Base-by-base conservation (phyloP, 2,329 filamentous ascomycete genomes). In the Diaporthe longicolla region DNA sequence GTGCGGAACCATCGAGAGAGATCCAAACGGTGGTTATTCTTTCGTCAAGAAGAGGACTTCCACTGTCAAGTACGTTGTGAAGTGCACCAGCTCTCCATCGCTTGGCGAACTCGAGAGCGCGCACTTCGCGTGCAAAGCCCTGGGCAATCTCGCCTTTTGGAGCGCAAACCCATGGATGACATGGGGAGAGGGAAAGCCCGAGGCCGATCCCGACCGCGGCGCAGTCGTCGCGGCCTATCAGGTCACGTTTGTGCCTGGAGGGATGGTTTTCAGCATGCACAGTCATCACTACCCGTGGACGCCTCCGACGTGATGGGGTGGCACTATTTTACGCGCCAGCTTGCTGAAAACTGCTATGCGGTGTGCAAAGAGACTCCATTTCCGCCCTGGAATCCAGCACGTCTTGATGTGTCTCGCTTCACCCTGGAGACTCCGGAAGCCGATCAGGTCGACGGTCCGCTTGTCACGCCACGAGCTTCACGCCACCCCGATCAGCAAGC, bases 261-360 rank as follows among this genome's bases (percentile, higher is more conserved):
- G 85, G 0, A 71, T 85, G 0, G 79, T 86, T 9, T 81, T 86
- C 71, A 83, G 80, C 40, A 84, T 83, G 70, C 84, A 86, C 37
- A 77, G 80, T 66, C 84, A 86, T 58, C 84, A 86, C 71, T 86
- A 83, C n/a, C n/a, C n/a, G n/a, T n/a, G n/a, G n/a, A n/a, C 57
- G 78, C 82, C 24, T 83, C 83, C 71, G 84, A 86, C 73, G 77
- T 85, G 0, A 84, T 84, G 81, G 84, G 83, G 2, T 85, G 83
- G 83, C 78, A 80, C 0, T 79, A 80, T 2, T 79, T 83, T 17
- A 76, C 78, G 0, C 80, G 82, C 19, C 83, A 86, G 77, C 79
- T 86, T 2, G 84, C 84, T 1, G 84, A 85, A 29, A 85, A 85
- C 70, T 86, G 83, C 74, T 76, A 77, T 50, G 81, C 83, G 3